Evolutionary conservation across 2,329 filamentous ascomycete species (phyloP), one percentile per base, ranked within the genome.

Genomic region (Sphaerulina musiva): DNA sequence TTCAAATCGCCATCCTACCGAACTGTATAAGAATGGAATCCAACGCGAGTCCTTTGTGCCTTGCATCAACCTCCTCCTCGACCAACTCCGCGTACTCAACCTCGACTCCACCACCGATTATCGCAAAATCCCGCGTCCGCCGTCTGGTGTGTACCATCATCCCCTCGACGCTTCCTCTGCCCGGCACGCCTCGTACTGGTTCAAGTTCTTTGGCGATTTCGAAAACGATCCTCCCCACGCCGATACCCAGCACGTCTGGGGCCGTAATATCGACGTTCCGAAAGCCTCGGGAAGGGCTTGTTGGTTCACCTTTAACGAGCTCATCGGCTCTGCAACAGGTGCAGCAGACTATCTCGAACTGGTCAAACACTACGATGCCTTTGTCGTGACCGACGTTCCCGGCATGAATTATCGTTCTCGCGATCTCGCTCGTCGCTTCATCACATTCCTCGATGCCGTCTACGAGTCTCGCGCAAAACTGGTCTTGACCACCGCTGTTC

Each of bases 21-120:
- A 98, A 56, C 80, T 98, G 6, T 98, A 98, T 78, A 95, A 93
- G 72, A 98, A 98, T 69, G 93, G 93, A 53, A 92, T 98, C 60
- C 93, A 98, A 74, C 85, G 93, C 55, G 86, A 95, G 63, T 95
- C 89, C 6, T 98, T 98, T 69, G 81, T 98, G 48, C 93, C 93
- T 0, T 95, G 92, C 62, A 98, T 98, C 68, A 86, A 91, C 59
- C 84, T 98, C 3, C 83, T 98, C 43, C 92, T 96, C 70, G 81
- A 78, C 39, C 83, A 85, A 2, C 80, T 98, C 7, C 84, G 87
- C 51, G 89, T 97, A 46, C 87, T 98, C 64, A 96, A 96, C 72
- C 84, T 98, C 55, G 88, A 98, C 74, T 95, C 90, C 2, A 84
- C 86, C 4, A 98, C 91, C 38, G 93, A 98, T 73, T 98, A 98